phyloP scores from a whole-genome alignment of 2,329 filamentous ascomycete genomes.

The Neophaeococcomyces aloes region DNA sequence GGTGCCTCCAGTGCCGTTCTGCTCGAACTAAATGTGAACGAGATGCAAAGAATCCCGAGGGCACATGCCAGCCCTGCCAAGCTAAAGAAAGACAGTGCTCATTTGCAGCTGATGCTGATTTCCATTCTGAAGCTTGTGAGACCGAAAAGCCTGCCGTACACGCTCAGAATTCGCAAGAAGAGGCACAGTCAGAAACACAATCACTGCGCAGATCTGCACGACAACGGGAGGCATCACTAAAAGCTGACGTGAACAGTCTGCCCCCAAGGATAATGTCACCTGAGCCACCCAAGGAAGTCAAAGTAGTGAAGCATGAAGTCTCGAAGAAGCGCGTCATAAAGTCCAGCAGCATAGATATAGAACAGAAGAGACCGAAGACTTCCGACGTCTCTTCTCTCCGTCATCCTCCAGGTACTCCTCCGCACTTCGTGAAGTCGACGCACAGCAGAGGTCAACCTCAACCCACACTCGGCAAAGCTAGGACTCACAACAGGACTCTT shows the following conservation, averaged over 20 bases:
- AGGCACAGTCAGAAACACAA: not conserved
- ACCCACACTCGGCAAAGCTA: not conserved
- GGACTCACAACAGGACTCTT: not conserved
- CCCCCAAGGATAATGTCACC: too few relatives aligned
- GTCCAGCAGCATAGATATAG: too few relatives aligned
- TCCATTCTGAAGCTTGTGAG: not conserved
- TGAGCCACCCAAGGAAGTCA: too few relatives aligned
- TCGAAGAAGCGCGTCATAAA: too few relatives aligned
- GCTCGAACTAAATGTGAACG: not conserved
- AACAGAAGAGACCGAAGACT: too few relatives aligned
- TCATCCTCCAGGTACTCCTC: too few relatives aligned
- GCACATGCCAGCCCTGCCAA: constrained; percentile 1
- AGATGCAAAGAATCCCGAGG: not conserved
- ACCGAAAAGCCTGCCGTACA: not conserved
- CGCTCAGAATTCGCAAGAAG: constrained; percentile 2
- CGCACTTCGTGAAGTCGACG: too few relatives aligned
- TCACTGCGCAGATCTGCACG: not conserved
- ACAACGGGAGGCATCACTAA: not conserved
- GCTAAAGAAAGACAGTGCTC: not conserved
- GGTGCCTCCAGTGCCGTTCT: constrained; percentile 1
- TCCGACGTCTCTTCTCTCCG: too few relatives aligned
- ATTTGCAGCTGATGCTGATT: not conserved
- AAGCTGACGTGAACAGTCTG: too few relatives aligned
- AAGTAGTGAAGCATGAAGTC: too few relatives aligned
- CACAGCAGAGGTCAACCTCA: not conserved